phyloP scores from a whole-genome alignment of 2,329 filamentous ascomycete genomes.

The Pseudocercospora cruenta region DNA sequence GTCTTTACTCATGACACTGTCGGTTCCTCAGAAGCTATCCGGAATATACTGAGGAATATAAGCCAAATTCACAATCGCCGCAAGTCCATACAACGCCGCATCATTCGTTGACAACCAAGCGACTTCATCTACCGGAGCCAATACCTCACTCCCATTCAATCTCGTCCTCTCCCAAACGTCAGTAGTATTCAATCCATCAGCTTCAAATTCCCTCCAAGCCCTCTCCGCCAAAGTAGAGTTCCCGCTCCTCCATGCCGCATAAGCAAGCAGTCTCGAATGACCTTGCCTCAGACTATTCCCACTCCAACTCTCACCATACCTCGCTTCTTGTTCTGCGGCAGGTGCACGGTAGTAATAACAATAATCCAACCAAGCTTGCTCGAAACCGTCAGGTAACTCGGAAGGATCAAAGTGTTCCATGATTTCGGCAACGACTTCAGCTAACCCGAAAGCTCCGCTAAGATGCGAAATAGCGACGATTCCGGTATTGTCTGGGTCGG shows the following conservation, averaged over 20 bases:
- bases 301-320: conserved; percentile 57
- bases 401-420: conserved; percentile 53
- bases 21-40: background rate
- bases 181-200: conserved; percentile 44
- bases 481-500: conserved; percentile 57
- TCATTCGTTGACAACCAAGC: conserved; percentile 62
- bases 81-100: conserved; percentile 60
- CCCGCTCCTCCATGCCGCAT: conserved; percentile 49
- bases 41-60: conserved; percentile 30
- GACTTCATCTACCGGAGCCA: conserved; percentile 59
- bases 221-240: conserved; percentile 55
- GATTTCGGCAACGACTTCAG: conserved; percentile 61
- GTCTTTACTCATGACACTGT: no score
- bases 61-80: conserved; percentile 61
- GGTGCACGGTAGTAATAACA: conserved; percentile 61
- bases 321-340: conserved; percentile 53
- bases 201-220: conserved; percentile 60
- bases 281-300: conserved; percentile 56
- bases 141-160: conserved; percentile 50
- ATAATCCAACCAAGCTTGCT: conserved; percentile 62
- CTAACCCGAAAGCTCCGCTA: conserved; percentile 61
- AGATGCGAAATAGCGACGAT: conserved; percentile 59
- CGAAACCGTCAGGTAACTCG: conserved; percentile 54
- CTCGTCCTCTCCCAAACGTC: conserved; percentile 44
- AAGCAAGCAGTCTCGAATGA: conserved; percentile 63